Evolutionary conservation across 345 rosid species (phyloP), one percentile per base, ranked within the genome.

Genomic region (Eucalyptus polyanthemos): DNA sequence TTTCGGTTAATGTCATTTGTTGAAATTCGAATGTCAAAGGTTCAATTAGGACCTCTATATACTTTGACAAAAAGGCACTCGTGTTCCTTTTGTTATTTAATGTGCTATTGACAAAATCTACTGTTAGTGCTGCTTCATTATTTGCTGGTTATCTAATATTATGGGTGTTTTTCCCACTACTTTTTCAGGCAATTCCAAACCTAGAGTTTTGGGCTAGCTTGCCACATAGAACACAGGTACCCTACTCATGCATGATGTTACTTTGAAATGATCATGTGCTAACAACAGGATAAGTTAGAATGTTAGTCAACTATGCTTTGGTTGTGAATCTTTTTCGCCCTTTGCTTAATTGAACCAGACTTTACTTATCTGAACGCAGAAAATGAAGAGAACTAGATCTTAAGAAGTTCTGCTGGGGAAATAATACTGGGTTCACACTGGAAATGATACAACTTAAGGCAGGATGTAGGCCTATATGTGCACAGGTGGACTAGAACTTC

Each of bases 201-300:
- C 54, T 94, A 92, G 98, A 95, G 90, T 92, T 96, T 87, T 98
- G 99, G 99, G 90, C 89, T 90, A 92, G 94, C 91, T 56, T 96
- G 91, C 99, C 97, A 21, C 99, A 92, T 88, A 96, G 94, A 91
- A 93, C 89, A 76, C 96, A 96, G 96, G 99, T 98, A 94, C 56
- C 89, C 62, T 42, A 50, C 34, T 24, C 21, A 21, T 87, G 47
- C 58, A 15, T 87, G 14, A 54, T 54, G 42, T 87, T 34, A 87
- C 65, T 44, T 87, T 2, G 50, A 87, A 87, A 34, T 53, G 88
- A 29, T 51, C 88, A 25, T 50, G 58, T 16, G 40, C 42, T 87
- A 13, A 12, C 56, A 86, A 86, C 47, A 86, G 88, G n/a, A 53
- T 12, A 58, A 86, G 15, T 58, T 34, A 54, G 15, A 76, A 40